These are phyloP conservation scores for Lachnum nothofagi DNA, from an alignment of 2,329 filamentous ascomycete species.

Conservation along the genomic window DNA sequence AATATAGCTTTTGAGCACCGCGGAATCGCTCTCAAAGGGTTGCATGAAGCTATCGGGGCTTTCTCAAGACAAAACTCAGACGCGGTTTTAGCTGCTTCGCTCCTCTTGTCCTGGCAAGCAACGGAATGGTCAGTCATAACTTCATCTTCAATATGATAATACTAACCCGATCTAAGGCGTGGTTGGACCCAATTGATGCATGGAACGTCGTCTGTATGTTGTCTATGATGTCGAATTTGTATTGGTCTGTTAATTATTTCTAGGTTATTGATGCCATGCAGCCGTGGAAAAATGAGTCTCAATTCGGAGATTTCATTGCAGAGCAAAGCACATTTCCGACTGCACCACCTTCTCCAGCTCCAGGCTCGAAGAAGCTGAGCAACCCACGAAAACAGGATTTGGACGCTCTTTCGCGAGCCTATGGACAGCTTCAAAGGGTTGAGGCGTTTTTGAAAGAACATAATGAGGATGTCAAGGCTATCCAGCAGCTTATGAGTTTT, in stretches of 20 bases:
- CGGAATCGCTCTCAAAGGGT: constrained; percentile 75
- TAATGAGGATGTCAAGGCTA: constrained; percentile 62
- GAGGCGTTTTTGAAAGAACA: constrained; percentile 64
- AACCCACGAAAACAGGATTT: constrained; percentile 66
- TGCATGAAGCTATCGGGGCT: constrained; percentile 78
- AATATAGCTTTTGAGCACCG: constrained; percentile 88
- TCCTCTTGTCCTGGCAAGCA: constrained; percentile 91
- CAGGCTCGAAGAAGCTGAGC: constrained; percentile 53
- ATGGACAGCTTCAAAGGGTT: constrained; percentile 63
- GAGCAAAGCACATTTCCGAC: constrained; percentile 71
- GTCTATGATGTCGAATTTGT: background rate
- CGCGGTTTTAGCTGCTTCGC: constrained; percentile 83
- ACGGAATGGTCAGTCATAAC: constrained; percentile 74
- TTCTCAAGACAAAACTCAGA: constrained; percentile 87
- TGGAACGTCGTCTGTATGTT: constrained; percentile 77
- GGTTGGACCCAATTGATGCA: constrained; percentile 91
- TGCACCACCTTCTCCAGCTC: constrained; percentile 57
- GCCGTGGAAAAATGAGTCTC: constrained; percentile 82
- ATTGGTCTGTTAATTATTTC: constrained; percentile 17
- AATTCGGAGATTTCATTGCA: constrained; percentile 75
- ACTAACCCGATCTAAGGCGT: constrained; percentile 56
- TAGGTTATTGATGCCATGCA: constrained; percentile 90
- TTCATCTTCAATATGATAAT: constrained; percentile 22
- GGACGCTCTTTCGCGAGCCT: constrained; percentile 60
- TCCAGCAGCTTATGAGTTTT: constrained; percentile 67